Percentiles rank a stretch among this genome's conserved stretches.
These are phyloP conservation scores for Carex scoparia DNA, from an alignment of 176 grass and related monocot species.

Conservation along the genomic window DNA sequence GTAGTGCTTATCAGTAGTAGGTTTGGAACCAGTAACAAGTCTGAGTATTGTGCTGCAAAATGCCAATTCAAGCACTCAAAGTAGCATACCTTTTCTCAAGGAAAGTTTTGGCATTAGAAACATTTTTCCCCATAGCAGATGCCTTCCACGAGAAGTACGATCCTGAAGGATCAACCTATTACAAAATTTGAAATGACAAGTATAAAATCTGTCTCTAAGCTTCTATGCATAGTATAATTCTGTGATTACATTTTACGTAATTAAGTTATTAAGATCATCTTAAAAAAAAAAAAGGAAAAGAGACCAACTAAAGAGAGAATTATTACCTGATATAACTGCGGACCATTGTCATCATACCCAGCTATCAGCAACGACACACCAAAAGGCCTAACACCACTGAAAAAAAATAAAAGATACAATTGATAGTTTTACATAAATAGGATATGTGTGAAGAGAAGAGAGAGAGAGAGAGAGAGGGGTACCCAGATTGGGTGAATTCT, in stretches of 20 bases:
- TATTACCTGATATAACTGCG: constrained; percentile 81
- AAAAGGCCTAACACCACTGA: constrained; percentile 90
- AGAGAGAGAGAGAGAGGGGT: constrained; percentile 4
- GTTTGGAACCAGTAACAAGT: background rate
- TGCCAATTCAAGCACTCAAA: background rate
- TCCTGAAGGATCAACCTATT: constrained; percentile 85
- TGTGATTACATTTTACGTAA: background rate
- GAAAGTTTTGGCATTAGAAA: constrained; percentile 92
- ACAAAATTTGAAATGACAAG: background rate
- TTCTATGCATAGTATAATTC: background rate
- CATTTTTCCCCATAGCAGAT: constrained; percentile 97
- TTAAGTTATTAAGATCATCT: background rate
- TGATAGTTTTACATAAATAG: constrained; percentile 6
- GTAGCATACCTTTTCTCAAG: constrained; percentile 71
- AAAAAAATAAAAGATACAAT: constrained; percentile 19
- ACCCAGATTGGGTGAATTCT: constrained; percentile 98
- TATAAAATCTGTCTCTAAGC: background rate
- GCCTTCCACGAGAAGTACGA: constrained; percentile 98
- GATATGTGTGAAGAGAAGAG: background rate
- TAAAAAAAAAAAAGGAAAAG: background rate
- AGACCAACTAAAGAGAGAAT: background rate
- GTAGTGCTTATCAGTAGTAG: background rate
- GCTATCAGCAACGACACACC: constrained; percentile 81
- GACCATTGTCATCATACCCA: constrained; percentile 92
- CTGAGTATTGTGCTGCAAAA: background rate